Evolutionary conservation across 2,329 filamentous ascomycete genomes (phyloP).

Genomic region (Alternaria dauci): DNA sequence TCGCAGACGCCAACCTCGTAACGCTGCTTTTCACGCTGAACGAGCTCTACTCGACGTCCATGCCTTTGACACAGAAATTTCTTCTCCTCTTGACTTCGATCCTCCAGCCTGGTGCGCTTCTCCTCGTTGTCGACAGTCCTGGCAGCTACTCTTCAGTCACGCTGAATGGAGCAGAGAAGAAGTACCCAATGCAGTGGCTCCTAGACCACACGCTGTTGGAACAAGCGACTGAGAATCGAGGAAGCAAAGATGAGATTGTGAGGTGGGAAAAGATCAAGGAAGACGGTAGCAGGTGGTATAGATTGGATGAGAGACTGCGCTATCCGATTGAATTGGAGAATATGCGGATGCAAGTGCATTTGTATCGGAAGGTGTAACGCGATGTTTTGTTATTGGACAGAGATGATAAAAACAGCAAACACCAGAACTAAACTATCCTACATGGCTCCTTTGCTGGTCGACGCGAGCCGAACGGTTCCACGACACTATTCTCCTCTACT

Average conservation of each 20-base stretch:
- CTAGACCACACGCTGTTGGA: constrained; percentile 79
- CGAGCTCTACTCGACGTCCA: constrained; percentile 84
- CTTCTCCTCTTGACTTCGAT: constrained; percentile 72
- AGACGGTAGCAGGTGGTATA: constrained; percentile 86
- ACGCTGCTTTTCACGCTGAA: constrained; percentile 95
- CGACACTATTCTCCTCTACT: background rate
- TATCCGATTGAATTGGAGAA: constrained; percentile 92
- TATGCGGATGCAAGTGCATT: constrained; percentile 92
- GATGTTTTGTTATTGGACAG: background rate
- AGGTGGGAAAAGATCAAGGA: constrained; percentile 78
- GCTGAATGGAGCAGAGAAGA: constrained; percentile 64
- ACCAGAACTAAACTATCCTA: too few species aligned
- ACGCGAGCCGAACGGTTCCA: background rate
- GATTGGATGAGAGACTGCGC: constrained; percentile 67
- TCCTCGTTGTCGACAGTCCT: constrained; percentile 91
- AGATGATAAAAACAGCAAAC: background rate
- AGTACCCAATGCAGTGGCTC: constrained; percentile 94
- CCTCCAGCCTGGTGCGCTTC: constrained; percentile 67
- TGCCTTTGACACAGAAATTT: constrained; percentile 78
- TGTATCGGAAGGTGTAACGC: constrained; percentile 63
- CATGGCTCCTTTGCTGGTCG: background rate
- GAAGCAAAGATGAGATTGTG: constrained; percentile 20
- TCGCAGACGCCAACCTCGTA: constrained; percentile 60
- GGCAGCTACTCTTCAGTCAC: constrained; percentile 89
- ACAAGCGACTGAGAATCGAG: constrained; percentile 21